Evolutionary conservation across 306 rosid species (phyloP).

Genomic region (Vigna nakashimae): DNA sequence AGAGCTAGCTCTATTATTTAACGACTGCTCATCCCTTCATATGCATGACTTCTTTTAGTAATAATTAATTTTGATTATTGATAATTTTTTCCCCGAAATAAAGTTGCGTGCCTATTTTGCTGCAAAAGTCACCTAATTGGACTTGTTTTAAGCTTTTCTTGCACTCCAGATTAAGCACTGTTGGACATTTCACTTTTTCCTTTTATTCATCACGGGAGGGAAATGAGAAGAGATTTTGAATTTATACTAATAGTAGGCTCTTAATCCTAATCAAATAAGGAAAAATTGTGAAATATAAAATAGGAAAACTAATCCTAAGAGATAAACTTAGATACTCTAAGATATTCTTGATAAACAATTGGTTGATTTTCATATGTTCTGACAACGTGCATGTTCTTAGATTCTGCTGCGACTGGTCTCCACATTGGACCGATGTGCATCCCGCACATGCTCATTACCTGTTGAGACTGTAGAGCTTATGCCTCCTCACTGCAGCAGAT

Average conservation of each 20-base stretch:
- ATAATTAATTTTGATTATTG: conserved; percentile 26
- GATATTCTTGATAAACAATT: background rate
- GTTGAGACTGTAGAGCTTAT: conserved; percentile 92
- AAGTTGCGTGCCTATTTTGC: conserved; percentile 10
- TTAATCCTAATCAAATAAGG: background rate
- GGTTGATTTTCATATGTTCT: conserved; percentile 21
- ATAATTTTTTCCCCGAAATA: conserved; percentile 13
- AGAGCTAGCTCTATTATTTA: conserved; percentile 1
- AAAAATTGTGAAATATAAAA: background rate
- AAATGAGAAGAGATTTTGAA: background rate
- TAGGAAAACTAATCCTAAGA: background rate
- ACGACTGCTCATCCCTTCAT: background rate
- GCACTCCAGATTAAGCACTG: conserved; percentile 16
- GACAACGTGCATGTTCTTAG: conserved; percentile 53
- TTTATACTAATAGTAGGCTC: background rate
- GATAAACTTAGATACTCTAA: background rate
- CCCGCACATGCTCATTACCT: conserved; percentile 92
- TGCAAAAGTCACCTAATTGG: no score
- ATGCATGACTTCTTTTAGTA: conserved; percentile 16
- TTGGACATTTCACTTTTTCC: background rate
- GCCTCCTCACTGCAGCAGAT: conserved; percentile 94
- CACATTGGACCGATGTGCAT: conserved; percentile 95
- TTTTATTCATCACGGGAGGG: background rate
- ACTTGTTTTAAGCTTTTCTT: conserved; percentile 28
- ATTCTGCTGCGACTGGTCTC: conserved; percentile 76